Evolutionary conservation across 2,329 filamentous ascomycete genomes (phyloP), one percentile per base, ranked within the genome.

Genomic region (Phyllachora maydis): DNA sequence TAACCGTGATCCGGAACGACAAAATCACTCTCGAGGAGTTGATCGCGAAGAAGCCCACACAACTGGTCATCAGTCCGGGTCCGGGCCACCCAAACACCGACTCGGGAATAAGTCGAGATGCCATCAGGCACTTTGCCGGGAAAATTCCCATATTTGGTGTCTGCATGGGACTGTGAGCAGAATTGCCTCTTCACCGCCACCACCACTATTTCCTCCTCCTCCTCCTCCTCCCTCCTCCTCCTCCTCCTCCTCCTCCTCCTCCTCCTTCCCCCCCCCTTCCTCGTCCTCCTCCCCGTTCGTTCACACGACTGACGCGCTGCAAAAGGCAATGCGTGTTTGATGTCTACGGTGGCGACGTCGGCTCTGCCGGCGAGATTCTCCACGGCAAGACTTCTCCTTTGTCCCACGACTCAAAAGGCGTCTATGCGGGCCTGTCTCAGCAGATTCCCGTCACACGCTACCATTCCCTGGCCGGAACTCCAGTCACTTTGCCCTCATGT

Each of bases 111-210:
- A 93, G 83, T 48, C 81, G 81, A 42, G 79, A 79, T 48, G 83
- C 81, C 19, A 92, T 98, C 40, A 61, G 69, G 37, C 61, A 93
- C 46, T 98, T 95, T 47, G 70, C 75, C 15, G 88, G 88, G 35
- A 95, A 92, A 51, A 78, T 98, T 23, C 88, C 88, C 8, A 69
- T 98, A 9, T 66, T 98, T 24, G 88, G 88, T n/a, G 88, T 98
- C 15, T 98, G 88, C 43, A 95, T 98, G 85, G 88, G 88, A 36
- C 74, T 93, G 70, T 77, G 48, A 59, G 70, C 63, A n/a, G 29
- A 37, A 30, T 12, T 11, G n/a, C 20, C 8, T 22, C 11, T 10
- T 33, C 23, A 22, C n/a, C n/a, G n/a, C n/a, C n/a, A n/a, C n/a
- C n/a, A n/a, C n/a, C n/a, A n/a, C n/a, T n/a, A n/a, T n/a, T n/a